These are phyloP conservation scores for Botrytis byssoidea DNA, from an alignment of 2,329 filamentous ascomycete species.

Conservation along the genomic window DNA sequence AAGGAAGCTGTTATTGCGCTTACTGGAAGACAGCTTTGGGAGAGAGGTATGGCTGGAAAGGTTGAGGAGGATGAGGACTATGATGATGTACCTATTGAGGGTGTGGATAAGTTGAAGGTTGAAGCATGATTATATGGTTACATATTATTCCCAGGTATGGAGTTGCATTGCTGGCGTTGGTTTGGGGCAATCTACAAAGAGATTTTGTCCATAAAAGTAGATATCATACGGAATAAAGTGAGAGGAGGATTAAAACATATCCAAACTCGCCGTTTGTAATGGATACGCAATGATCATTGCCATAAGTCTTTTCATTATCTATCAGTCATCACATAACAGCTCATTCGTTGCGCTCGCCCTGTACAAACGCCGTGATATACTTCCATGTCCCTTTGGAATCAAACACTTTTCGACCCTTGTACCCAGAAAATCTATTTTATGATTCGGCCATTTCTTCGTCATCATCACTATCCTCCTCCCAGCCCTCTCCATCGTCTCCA, in stretches of 20 bases:
- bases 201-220: not conserved
- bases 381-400: not conserved
- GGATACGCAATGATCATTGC: not conserved
- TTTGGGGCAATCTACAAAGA: slow-evolving; percentile 2
- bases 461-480: slow-evolving; percentile 51
- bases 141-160: slow-evolving; percentile 25
- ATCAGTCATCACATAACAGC: not conserved
- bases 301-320: slow-evolving; percentile 15
- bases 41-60: slow-evolving; percentile 68
- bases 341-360: not conserved
- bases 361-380: slow-evolving; percentile 25
- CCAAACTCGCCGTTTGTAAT: not conserved
- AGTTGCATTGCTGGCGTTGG: slow-evolving; percentile 38
- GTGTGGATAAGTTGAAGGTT: slow-evolving; percentile 71
- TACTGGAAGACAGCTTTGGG: slow-evolving; percentile 76
- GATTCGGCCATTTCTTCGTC: slow-evolving; percentile 55
- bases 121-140: slow-evolving; percentile 43
- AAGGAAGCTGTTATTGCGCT: slow-evolving; percentile 72
- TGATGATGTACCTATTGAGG: slow-evolving; percentile 55
- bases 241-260: not conserved
- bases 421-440: slow-evolving; percentile 30
- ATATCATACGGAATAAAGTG: not conserved
- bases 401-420: not conserved
- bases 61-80: slow-evolving; percentile 66
- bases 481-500: slow-evolving; percentile 48